Evolutionary conservation across 2,329 filamentous ascomycete species (phyloP).

Genomic region (Pseudogymnoascus sp.): DNA sequence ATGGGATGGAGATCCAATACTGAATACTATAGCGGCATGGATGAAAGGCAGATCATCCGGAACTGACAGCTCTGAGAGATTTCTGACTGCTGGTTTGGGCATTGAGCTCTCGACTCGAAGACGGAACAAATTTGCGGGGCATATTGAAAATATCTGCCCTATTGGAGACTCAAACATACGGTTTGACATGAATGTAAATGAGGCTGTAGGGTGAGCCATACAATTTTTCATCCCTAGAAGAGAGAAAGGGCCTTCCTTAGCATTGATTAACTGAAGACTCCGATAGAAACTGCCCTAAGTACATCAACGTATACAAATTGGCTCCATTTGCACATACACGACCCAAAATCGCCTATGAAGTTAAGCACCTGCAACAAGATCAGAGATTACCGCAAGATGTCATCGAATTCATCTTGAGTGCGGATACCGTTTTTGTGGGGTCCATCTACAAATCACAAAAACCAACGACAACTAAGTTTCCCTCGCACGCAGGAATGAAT

Average conservation of each 20-base stretch:
- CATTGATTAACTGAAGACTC: background rate
- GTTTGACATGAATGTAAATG: background rate
- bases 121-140: conserved; percentile 21
- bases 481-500: conserved; percentile 22
- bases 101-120: conserved; percentile 20
- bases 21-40: background rate
- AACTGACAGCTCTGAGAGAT: background rate
- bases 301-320: background rate
- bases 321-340: background rate
- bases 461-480: background rate
- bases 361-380: background rate
- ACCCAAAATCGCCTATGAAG: background rate
- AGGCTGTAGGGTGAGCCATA: background rate
- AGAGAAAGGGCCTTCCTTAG: background rate
- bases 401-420: background rate
- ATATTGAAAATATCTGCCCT: conserved; percentile 9
- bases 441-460: background rate
- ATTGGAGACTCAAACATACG: background rate
- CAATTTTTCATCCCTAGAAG: background rate
- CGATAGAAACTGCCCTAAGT: conserved; percentile 8
- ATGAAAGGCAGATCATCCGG: background rate
- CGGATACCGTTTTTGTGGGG: background rate
- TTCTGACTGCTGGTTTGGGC: conserved; percentile 18
- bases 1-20: conserved; percentile 6
- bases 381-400: background rate